Evolutionary conservation across 106 monocot genomes (phyloP).

Genomic region (Platanthera zijinensis): DNA sequence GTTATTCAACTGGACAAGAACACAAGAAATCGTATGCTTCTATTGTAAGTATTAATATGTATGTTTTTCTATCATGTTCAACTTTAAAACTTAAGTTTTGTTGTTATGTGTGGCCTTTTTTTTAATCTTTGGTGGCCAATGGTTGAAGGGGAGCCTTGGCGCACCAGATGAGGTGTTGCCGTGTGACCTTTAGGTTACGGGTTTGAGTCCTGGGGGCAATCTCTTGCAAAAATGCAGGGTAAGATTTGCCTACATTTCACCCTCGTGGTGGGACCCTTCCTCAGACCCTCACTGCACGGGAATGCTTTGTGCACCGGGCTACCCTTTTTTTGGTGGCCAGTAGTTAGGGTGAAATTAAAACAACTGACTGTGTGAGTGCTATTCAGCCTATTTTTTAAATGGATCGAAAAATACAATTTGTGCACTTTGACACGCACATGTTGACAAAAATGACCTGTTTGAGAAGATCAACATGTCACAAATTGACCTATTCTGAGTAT

Average conservation of each 20-base stretch:
- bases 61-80: not conserved
- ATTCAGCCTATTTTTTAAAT: not conserved
- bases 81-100: not conserved
- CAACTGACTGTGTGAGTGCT: not conserved
- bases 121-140: not conserved
- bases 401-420: not conserved
- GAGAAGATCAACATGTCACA: too few species aligned
- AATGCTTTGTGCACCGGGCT: too few species aligned
- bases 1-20: slow-evolving; percentile 27
- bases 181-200: too few species aligned
- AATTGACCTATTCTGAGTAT: too few species aligned
- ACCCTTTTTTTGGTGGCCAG: not conserved
- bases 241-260: too few species aligned
- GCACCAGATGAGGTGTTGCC: too few species aligned
- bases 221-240: too few species aligned
- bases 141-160: not conserved
- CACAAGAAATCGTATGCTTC: slow-evolving; percentile 96
- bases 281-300: too few species aligned
- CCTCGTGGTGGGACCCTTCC: too few species aligned
- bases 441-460: too few species aligned
- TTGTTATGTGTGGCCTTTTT: not conserved
- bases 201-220: too few species aligned
- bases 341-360: not conserved
- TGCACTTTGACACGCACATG: too few species aligned
- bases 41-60: slow-evolving; percentile 50